Conservation (phyloP, 2,329 filamentous ascomycete genomes). For the Penicillium hesseltinei region DNA sequence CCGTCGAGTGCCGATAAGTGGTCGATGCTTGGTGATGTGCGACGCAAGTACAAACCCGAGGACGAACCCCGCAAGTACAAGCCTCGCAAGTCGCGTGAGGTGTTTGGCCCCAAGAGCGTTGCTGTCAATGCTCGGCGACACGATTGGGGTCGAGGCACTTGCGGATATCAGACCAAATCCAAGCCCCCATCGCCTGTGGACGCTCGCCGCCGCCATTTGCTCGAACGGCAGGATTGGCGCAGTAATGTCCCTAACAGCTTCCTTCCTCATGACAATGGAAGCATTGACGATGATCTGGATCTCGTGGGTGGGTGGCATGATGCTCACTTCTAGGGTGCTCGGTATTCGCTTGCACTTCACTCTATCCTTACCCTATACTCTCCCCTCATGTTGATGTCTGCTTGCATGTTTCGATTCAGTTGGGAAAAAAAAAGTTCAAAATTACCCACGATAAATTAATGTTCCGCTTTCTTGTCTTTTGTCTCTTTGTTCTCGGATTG, state of each 20-base stretch:
- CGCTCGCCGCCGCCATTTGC: conserved; percentile 39
- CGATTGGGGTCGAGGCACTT: conserved; percentile 40
- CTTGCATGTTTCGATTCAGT: conserved; percentile 20
- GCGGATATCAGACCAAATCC: conserved; percentile 36
- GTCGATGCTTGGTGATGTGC: conserved; percentile 80
- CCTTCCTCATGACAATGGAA: conserved; percentile 52
- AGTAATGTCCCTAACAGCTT: conserved; percentile 34
- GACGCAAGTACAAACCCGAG: conserved; percentile 61
- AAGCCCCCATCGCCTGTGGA: conserved; percentile 32
- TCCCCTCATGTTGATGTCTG: conserved; percentile 18
- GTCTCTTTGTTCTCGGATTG: conserved; percentile 19
- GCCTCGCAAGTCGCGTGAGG: conserved; percentile 53
- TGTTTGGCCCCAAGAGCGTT: conserved; percentile 51
- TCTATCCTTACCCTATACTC: conserved; percentile 7
- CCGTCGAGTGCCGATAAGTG: conserved; percentile 70
- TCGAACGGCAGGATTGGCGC: conserved; percentile 50
- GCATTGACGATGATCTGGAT: conserved; percentile 70
- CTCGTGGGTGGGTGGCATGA: conserved; percentile 92
- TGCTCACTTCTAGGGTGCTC: conserved; percentile 55
- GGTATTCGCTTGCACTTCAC: conserved; percentile 9
- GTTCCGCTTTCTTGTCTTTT: conserved; percentile 14
- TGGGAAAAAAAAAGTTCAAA: conserved; percentile 27
- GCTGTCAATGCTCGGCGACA: conserved; percentile 44
- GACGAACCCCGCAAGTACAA: conserved; percentile 62
- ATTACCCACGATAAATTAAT: conserved; percentile 27